Conservation (phyloP, 2,329 filamentous ascomycete species). For the Sporothrix schenckii region DNA sequence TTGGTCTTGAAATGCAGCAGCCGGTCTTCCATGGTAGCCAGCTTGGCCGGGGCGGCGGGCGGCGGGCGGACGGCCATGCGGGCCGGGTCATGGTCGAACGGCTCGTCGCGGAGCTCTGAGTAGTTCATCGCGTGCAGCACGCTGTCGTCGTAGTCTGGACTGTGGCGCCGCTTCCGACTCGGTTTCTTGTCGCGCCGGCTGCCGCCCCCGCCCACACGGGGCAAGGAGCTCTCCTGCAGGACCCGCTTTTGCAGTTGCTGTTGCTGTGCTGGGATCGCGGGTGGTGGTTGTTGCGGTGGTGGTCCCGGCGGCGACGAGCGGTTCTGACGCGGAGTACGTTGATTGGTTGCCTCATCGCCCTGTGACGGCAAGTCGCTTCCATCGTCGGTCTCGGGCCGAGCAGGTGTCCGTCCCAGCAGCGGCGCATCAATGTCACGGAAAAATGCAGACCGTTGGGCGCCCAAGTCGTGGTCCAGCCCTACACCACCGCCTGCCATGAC, state of each 20-base stretch:
- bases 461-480: slow-evolving; percentile 37
- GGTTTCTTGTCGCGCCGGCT: slow-evolving; percentile 29
- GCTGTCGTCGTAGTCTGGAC: slow-evolving; percentile 60
- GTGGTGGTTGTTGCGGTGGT: slow-evolving; percentile 26
- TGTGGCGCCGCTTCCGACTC: slow-evolving; percentile 49
- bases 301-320: slow-evolving; percentile 26
- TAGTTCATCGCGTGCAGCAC: slow-evolving; percentile 59
- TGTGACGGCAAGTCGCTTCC: slow-evolving; percentile 39
- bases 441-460: slow-evolving; percentile 39
- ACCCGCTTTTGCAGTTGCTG: slow-evolving; percentile 39
- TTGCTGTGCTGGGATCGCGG: slow-evolving; percentile 33
- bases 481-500: slow-evolving; percentile 21
- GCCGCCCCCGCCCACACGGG: slow-evolving; percentile 28
- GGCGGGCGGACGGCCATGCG: slow-evolving; percentile 46
- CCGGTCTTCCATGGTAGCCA: slow-evolving; percentile 52
- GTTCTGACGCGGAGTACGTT: slow-evolving; percentile 38
- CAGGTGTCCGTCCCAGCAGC: slow-evolving; percentile 20
- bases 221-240: slow-evolving; percentile 36
- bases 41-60: slow-evolving; percentile 43
- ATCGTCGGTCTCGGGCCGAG: slow-evolving; percentile 38
- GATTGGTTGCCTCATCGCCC: slow-evolving; percentile 40
- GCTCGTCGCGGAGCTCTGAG: slow-evolving; percentile 53
- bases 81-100: slow-evolving; percentile 61
- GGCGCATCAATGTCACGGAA: slow-evolving; percentile 40
- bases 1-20: slow-evolving; percentile 55